Base-by-base conservation (phyloP, 768 basidiomycete genomes). In the Suillus placidus region DNA sequence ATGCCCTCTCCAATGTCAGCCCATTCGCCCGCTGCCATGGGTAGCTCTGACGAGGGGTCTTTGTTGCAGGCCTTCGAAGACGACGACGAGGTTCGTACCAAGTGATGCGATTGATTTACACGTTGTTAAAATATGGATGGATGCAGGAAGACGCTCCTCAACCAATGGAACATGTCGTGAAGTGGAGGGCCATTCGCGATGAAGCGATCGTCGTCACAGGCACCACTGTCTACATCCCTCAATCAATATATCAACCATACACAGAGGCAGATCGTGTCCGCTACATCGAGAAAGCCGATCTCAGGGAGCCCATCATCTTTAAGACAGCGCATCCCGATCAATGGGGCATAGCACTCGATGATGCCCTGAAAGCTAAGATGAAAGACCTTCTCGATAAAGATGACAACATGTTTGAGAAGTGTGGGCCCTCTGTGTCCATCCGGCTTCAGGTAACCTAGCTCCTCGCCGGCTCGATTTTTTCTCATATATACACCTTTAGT, bases 391-490 rank as follows among this genome's bases (percentile, higher is more conserved):
- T 73, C 23, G 79, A 82, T 65, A 86, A 86, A 37, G 90, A 91
- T 47, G 85, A 88, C 66, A 79, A 80, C 6, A 90, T 93, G 72
- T 92, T 93, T 68, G 80, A 85, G 70, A 82, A 87, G 5, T 86
- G 91, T 51, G 92, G 92, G 4, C 91, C 91, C 9, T 92, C 90
- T 49, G 89, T 93, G 42, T 93, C 91, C 2, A 90, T 93, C 65
- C 85, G 91, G 37, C 79, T 93, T 32, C 89, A 91, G 82, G 91
- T 88, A 69, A 70, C 84, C 68, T 51, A 47, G 30, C 60, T 56
- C 38, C 38, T 13, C 13, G 40, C 62, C 42, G 35, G 57, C 32
- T 62, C 55, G 55, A 18, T 16, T 51, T 18, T 20, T 23, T 3
- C 30, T 55, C 10, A 52, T 49, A 60, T 35, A 70, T 54, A 42